Percentiles rank a stretch among this genome's conserved stretches.
Conservation (phyloP, 805 yeast genomes). For the Zygosaccharomyces siamensis region DNA sequence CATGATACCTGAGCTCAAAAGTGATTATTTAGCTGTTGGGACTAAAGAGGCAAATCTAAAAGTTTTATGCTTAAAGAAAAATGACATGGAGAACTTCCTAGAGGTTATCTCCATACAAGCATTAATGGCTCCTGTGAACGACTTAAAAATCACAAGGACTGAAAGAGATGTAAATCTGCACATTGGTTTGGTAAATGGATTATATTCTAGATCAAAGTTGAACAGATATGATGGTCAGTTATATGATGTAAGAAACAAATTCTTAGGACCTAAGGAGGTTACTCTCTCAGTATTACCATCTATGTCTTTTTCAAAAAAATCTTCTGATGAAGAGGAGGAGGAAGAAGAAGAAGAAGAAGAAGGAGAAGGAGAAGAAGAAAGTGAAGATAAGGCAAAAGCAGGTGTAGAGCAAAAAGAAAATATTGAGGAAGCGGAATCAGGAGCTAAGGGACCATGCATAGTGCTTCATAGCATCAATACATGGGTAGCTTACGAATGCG, state of each 20-base stretch:
- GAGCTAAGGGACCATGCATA: conserved; percentile 19
- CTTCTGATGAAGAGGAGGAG: conserved; percentile 35
- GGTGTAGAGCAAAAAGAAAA: too few species aligned
- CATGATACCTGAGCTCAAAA: conserved; percentile 43
- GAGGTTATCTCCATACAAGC: conserved; percentile 62
- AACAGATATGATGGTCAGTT: conserved; percentile 58
- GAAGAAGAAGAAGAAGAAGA: conserved; percentile 20
- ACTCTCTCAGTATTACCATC: conserved; percentile 35
- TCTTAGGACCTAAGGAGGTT: conserved; percentile 67
- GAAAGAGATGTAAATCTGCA: conserved; percentile 44
- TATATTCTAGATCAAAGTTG: conserved; percentile 59
- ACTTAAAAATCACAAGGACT: conserved; percentile 28
- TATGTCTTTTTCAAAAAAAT: conserved; percentile 24
- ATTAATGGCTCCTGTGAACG: conserved; percentile 48
- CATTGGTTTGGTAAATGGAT: conserved; percentile 80
- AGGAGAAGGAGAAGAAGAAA: conserved; percentile 19
- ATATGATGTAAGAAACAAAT: conserved; percentile 60
- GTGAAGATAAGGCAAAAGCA: conserved; percentile 14
- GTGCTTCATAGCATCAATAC: conserved; percentile 33
- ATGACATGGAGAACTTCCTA: conserved; percentile 54
- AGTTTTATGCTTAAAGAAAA: conserved; percentile 45
- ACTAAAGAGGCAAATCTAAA: conserved; percentile 66
- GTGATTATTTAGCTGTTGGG: conserved; percentile 64
- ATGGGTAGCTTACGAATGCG: conserved; percentile 32
- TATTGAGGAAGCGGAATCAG: background rate